phyloP scores from a whole-genome alignment of 768 basidiomycete genomes.

The Suillus subaureus region DNA sequence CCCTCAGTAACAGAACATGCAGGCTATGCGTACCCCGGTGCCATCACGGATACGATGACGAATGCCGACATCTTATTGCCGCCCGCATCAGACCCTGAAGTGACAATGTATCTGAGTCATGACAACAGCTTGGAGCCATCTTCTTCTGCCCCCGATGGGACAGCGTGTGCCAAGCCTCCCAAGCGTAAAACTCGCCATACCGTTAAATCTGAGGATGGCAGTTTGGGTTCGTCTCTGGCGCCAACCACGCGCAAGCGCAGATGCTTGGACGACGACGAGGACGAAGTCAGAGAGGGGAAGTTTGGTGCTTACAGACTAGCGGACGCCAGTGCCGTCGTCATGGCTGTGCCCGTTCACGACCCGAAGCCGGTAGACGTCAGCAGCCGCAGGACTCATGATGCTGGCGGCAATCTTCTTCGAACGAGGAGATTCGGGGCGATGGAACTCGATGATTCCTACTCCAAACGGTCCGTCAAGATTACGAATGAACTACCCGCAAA shows the following conservation, averaged over 20 bases:
- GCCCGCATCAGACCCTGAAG: background rate
- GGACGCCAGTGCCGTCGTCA: background rate
- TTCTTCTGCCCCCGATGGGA: background rate
- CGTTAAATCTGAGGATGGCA: background rate
- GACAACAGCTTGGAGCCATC: too few species aligned
- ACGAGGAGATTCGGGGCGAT: background rate
- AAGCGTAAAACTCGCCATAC: background rate
- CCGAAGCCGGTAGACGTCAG: background rate
- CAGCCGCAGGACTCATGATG: background rate
- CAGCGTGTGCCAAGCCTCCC: background rate
- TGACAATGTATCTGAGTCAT: background rate
- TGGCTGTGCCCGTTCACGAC: background rate
- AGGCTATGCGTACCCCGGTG: background rate
- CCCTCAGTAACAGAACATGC: too few species aligned
- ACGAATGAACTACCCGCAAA: background rate
- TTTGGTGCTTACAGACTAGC: background rate
- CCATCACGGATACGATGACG: background rate
- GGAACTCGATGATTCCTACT: background rate
- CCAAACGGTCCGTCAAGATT: background rate
- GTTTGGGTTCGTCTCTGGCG: background rate
- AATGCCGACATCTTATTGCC: too few species aligned
- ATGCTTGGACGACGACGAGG: background rate
- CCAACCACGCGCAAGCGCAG: background rate
- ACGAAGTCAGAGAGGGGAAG: background rate
- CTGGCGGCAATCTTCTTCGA: background rate